Evolutionary conservation across 352 stramenopile species (phyloP), one percentile per base, ranked within the genome.

Genomic region (Phytopythium chamaehyphon): DNA sequence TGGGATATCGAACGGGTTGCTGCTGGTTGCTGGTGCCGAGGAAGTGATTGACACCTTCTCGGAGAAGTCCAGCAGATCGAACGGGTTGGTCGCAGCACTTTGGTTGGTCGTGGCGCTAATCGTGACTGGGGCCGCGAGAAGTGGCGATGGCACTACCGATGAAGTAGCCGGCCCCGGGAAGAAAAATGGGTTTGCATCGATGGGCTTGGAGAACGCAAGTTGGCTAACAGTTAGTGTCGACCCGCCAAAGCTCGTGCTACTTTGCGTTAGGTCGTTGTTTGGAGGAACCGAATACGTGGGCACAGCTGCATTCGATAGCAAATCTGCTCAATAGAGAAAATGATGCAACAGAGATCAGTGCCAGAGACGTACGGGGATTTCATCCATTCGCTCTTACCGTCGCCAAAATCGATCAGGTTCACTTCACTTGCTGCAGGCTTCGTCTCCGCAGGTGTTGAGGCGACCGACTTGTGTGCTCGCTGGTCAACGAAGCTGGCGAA

Each of bases 331-430:
- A 24, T 12, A 26, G 4, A 49, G 10, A 45, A 46, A 21, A 8
- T 45, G 33, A 22, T n/a, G 18, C 12, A 28, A 26, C 19, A 31
- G 19, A n/a, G 3, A 40, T 35, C 5, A 42, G 1, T 3, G n/a
- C 33, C 38, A 39, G 22, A 18, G 14, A 9, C 8, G n/a, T n/a
- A 5, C 6, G 16, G 6, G 15, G 4, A 19, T 2, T 14, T 11
- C 31, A 47, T 3, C 1, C 3, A 14, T 4, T 7, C 21, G 50
- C 12, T 23, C 28, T 16, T 68, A 87, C 73, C 69, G 54, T 86
- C 72, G 69, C 74, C 87, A 40, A 90, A 51, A 28, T 90, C 64
- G 22, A 90, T 88, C 44, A 90, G 51, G 42, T 86, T 62, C 36
- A 71, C 80, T 16, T 62, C 50, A 39, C 52, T 47, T 12, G 22